phyloP scores from a whole-genome alignment of 352 stramenopile species.

The Vaucheria bursata region DNA sequence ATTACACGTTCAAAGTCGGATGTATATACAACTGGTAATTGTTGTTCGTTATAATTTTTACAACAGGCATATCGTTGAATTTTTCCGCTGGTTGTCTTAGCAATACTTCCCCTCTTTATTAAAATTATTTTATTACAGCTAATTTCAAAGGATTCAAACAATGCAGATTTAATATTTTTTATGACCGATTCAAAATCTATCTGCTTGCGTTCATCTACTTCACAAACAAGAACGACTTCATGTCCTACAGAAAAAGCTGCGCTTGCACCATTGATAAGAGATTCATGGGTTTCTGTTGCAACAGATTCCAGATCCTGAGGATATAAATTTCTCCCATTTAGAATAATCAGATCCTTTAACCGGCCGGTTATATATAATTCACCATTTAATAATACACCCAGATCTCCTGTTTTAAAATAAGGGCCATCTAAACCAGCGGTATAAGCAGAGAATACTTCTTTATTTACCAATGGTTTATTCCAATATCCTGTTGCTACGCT shows the following conservation, averaged over 20 bases:
- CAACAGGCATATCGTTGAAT: conserved; percentile 32
- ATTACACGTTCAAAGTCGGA: too few relatives aligned
- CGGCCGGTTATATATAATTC: conserved; percentile 95
- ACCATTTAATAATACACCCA: conserved; percentile 87
- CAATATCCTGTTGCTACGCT: too few relatives aligned
- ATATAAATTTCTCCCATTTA: conserved; percentile 97
- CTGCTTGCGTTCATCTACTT: too few relatives aligned
- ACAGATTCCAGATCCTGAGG: conserved; percentile 97
- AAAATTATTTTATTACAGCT: background rate
- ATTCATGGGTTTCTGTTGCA: too few relatives aligned
- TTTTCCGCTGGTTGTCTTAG: conserved; percentile 46
- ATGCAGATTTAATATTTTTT: background rate
- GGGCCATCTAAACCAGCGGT: too few relatives aligned
- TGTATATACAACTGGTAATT: conserved; percentile 21
- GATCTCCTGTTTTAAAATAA: conserved; percentile 90
- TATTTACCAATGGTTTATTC: too few relatives aligned
- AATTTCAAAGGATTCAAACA: background rate
- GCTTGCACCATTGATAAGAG: too few relatives aligned
- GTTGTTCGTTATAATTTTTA: conserved; percentile 12
- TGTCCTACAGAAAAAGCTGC: too few relatives aligned
- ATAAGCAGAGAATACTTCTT: too few relatives aligned
- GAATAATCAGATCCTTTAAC: conserved; percentile 98
- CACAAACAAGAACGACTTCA: too few relatives aligned
- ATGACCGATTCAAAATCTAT: too few relatives aligned
- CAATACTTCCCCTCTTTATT: conserved; percentile 38